Conservation (phyloP, 2,329 filamentous ascomycete genomes). For the Incumbomyces delicatus region DNA sequence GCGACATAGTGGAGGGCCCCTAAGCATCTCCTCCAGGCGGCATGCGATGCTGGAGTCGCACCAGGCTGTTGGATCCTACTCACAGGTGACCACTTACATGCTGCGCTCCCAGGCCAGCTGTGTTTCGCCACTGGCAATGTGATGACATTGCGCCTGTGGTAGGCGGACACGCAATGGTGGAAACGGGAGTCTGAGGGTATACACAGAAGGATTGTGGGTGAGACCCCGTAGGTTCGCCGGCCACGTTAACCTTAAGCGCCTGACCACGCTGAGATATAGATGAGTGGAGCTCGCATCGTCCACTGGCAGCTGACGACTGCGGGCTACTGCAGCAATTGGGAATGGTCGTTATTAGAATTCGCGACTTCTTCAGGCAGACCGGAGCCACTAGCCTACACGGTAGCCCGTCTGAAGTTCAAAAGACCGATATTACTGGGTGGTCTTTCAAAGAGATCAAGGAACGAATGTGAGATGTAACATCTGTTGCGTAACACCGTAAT, state of each 20-base stretch:
- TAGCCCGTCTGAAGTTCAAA: too few relatives aligned
- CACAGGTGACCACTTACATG: conserved; percentile 12
- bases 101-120: conserved; percentile 17
- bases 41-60: not conserved
- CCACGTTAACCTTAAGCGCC: not conserved
- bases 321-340: too few relatives aligned
- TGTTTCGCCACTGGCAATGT: conserved; percentile 8
- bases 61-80: conserved; percentile 8
- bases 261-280: not conserved
- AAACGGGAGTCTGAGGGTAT: not conserved
- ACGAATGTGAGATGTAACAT: too few relatives aligned
- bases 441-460: too few relatives aligned
- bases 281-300: too few relatives aligned
- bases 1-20: conserved; percentile 14
- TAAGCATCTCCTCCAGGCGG: not conserved
- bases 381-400: too few relatives aligned
- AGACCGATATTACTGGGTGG: too few relatives aligned
- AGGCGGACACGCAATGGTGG: not conserved
- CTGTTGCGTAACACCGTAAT: too few relatives aligned
- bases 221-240: too few relatives aligned
- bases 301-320: too few relatives aligned
- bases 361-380: too few relatives aligned
- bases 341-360: too few relatives aligned
- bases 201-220: not conserved
- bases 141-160: conserved; percentile 5